These are phyloP conservation scores for Didymella exigua DNA, from an alignment of 2,329 filamentous ascomycete genomes.

Conservation along the genomic window DNA sequence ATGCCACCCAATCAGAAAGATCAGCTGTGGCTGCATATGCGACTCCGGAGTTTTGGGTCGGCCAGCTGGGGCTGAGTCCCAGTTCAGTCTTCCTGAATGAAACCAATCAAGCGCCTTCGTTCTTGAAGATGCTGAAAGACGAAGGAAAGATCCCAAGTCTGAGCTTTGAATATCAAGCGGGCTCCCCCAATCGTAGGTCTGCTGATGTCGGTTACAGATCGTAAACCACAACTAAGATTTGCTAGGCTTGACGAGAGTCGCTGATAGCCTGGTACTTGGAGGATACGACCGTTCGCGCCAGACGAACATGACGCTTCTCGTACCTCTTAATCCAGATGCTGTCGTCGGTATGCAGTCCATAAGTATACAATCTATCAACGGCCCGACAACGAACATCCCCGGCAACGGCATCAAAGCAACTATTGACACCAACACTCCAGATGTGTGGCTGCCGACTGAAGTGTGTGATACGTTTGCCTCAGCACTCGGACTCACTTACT, in stretches of 20 bases:
- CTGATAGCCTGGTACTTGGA: neutral
- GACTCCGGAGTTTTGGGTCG: neutral
- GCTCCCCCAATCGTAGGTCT: neutral
- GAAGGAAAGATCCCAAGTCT: neutral
- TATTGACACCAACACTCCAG: neutral
- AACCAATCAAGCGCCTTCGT: neutral
- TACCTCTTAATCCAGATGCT: neutral
- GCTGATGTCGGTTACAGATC: too few species aligned
- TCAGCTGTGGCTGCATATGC: neutral
- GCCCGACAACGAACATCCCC: neutral
- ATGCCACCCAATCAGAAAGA: constrained; percentile 15
- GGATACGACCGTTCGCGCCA: neutral
- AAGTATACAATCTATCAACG: neutral
- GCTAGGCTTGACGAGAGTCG: neutral
- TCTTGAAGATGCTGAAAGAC: neutral
- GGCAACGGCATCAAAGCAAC: neutral
- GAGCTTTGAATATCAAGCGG: neutral
- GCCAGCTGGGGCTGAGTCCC: neutral
- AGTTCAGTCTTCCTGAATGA: neutral
- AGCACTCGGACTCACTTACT: neutral
- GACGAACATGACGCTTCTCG: neutral
- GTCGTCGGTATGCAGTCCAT: neutral
- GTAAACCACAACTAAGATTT: too few species aligned
- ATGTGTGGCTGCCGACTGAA: neutral
- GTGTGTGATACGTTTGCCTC: neutral